These are phyloP conservation scores for Ophiorrhiza pumila DNA, from an alignment of 257 asterid genomes.

Conservation along the genomic window DNA sequence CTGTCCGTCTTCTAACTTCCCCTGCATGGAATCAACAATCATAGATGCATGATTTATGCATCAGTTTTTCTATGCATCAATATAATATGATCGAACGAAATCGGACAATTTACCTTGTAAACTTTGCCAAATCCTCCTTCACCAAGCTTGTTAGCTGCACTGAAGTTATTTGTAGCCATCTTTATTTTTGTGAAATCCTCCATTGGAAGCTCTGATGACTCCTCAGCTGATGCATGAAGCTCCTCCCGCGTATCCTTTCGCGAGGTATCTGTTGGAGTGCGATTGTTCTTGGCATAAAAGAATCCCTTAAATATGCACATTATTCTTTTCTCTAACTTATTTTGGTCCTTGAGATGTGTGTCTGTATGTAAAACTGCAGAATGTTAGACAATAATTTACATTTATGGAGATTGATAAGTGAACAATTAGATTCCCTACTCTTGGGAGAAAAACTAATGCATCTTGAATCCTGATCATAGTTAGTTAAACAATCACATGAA, in stretches of 20 bases:
- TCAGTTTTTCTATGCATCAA: not conserved
- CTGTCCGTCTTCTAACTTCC: conserved; percentile 23
- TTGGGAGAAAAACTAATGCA: too few species aligned
- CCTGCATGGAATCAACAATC: conserved; percentile 16
- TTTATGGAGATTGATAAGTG: too few species aligned
- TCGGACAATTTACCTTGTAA: conserved; percentile 34
- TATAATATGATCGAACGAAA: too few species aligned
- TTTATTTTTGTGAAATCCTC: conserved; percentile 21
- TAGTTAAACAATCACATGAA: too few species aligned
- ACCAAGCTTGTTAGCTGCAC: conserved; percentile 23
- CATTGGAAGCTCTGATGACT: conserved; percentile 19
- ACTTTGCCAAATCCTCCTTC: conserved; percentile 35
- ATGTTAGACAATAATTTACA: not conserved
- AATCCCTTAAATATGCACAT: not conserved
- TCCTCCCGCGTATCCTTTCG: conserved; percentile 13
- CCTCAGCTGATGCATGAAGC: not conserved
- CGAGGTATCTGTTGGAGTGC: not conserved
- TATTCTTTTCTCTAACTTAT: not conserved
- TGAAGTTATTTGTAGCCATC: conserved; percentile 26
- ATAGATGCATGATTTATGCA: not conserved
- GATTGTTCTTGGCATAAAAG: not conserved
- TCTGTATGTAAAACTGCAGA: not conserved
- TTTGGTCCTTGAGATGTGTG: too few species aligned
- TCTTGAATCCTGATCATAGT: too few species aligned
- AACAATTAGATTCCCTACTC: too few species aligned